Evolutionary conservation across 2,329 filamentous ascomycete genomes (phyloP).

Genomic region (Cercospora zeina): DNA sequence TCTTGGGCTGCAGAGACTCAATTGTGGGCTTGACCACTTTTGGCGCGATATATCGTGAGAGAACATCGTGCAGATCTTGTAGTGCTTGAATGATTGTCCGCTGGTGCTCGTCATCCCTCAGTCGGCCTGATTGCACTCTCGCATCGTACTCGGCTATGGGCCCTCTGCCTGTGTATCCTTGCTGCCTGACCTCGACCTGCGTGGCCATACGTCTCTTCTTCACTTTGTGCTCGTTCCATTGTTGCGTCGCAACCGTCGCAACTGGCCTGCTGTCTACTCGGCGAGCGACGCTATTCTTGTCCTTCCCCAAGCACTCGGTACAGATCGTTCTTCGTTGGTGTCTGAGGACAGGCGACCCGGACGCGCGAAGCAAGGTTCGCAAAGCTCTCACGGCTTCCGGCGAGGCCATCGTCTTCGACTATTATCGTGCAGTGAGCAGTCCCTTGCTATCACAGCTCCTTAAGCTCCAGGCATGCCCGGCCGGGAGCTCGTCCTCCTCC

Average conservation of each 20-base stretch:
- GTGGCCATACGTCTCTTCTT: constrained; percentile 32
- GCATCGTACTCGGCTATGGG: constrained; percentile 87
- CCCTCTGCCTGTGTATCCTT: constrained; percentile 48
- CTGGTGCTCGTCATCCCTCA: constrained; percentile 89
- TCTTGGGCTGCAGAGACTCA: constrained; percentile 62
- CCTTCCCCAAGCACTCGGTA: constrained; percentile 29
- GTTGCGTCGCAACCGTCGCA: not conserved
- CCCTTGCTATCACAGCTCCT: constrained; percentile 15
- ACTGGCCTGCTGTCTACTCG: constrained; percentile 1
- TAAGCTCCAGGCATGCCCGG: constrained; percentile 15
- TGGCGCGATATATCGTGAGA: constrained; percentile 71
- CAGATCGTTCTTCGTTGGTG: constrained; percentile 33
- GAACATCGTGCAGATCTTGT: constrained; percentile 83
- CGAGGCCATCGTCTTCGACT: constrained; percentile 29
- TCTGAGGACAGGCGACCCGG: constrained; percentile 16
- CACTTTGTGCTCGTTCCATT: constrained; percentile 4
- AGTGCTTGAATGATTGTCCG: constrained; percentile 85
- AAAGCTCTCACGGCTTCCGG: constrained; percentile 30
- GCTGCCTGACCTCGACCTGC: constrained; percentile 36
- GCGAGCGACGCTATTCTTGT: not conserved
- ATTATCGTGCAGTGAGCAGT: constrained; percentile 8
- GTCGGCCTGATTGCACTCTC: constrained; percentile 69
- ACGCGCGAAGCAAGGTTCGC: constrained; percentile 28
- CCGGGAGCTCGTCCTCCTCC: not conserved
- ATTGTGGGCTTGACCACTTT: constrained; percentile 74